These are phyloP conservation scores for Colletotrichum scovillei DNA, from an alignment of 2,329 filamentous ascomycete species.

Conservation along the genomic window DNA sequence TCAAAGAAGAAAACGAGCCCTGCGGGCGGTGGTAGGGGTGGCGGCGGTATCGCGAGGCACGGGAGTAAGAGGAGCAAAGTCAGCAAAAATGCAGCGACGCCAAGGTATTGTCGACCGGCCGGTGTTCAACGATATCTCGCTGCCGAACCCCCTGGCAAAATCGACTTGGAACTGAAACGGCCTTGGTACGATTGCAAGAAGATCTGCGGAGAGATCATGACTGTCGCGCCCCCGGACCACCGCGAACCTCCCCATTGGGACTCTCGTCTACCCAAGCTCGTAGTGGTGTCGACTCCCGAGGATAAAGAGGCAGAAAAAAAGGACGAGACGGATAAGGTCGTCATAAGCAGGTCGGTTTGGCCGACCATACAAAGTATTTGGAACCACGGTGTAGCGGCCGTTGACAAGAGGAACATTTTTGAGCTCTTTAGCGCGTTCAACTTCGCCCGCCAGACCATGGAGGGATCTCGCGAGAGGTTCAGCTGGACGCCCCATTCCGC, in stretches of 20 bases:
- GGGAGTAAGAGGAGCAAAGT: background rate
- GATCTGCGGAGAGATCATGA: conserved; percentile 7
- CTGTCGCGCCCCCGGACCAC: background rate
- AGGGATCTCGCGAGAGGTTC: background rate
- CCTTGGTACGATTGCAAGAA: background rate
- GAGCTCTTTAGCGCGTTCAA: background rate
- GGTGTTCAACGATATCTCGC: background rate
- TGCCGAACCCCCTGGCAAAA: no score
- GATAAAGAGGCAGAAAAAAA: no score
- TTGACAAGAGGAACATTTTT: background rate
- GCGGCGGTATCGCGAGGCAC: background rate
- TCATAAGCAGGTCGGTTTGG: background rate
- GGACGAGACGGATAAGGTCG: background rate
- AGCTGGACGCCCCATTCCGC: background rate
- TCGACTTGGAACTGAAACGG: background rate
- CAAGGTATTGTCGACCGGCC: background rate
- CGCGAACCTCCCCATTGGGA: background rate
- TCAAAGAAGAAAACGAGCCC: background rate
- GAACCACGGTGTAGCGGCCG: no score
- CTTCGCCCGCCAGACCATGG: background rate
- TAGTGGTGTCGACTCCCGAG: no score
- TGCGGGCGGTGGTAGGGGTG: no score
- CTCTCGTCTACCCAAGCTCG: background rate
- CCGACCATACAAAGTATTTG: background rate
- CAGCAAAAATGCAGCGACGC: background rate